Evolutionary conservation across 202 grass and related monocot species (phyloP).

Genomic region (Dendrocalamus latiflorus): DNA sequence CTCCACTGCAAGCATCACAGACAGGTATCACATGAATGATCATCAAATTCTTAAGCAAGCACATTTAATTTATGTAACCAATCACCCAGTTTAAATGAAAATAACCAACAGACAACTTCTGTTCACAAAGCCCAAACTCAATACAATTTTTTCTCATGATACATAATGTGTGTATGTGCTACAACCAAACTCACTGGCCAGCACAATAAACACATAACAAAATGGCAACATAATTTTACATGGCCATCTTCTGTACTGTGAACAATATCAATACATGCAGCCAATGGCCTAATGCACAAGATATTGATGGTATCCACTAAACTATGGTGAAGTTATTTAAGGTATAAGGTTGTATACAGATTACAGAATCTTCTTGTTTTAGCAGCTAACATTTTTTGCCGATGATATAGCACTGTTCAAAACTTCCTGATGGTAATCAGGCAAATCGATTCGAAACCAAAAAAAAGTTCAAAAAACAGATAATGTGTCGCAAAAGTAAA

Average conservation of each 20-base stretch:
- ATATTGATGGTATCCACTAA: not conserved
- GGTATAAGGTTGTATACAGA: not conserved
- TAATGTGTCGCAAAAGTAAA: not conserved
- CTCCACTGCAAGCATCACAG: constrained; percentile 52
- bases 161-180: not conserved
- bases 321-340: not conserved
- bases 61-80: not conserved
- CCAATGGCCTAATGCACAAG: not conserved
- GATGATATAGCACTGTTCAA: not conserved
- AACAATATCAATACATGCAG: not conserved
- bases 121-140: not conserved
- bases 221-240: not conserved
- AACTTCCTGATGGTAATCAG: not conserved
- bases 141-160: not conserved
- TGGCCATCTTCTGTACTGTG: not conserved
- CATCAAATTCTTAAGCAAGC: not conserved
- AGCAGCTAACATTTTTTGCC: not conserved
- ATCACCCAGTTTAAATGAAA: not conserved
- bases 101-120: not conserved
- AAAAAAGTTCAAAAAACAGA: not conserved
- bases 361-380: not conserved
- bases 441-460: not conserved
- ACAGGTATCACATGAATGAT: not conserved
- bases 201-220: not conserved
- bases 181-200: not conserved